Conservation (phyloP, 2,329 filamentous ascomycete genomes). For the Aureobasidium uvarum region DNA sequence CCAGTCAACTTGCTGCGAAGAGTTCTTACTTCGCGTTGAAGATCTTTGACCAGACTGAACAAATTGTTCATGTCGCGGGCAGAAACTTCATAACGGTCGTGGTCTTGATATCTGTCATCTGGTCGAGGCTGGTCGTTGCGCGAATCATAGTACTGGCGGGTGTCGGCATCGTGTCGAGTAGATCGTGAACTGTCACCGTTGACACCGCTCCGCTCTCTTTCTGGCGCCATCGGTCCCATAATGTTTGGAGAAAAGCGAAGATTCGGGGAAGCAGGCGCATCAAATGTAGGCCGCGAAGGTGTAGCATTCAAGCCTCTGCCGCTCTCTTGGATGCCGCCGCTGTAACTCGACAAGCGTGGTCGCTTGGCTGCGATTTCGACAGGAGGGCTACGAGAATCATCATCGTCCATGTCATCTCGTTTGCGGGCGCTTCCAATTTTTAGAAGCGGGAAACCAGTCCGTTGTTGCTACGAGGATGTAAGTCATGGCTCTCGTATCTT, state of each 20-base stretch:
- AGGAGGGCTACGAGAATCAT: constrained; percentile 14
- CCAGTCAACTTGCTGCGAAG: constrained; percentile 21
- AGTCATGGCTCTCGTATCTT: not conserved
- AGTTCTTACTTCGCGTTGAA: constrained; percentile 13
- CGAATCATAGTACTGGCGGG: constrained; percentile 16
- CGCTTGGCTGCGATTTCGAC: constrained; percentile 15
- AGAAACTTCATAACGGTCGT: constrained; percentile 12
- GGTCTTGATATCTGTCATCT: constrained; percentile 13
- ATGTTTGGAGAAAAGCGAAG: not conserved
- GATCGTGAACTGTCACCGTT: constrained; percentile 13
- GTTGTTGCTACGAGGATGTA: constrained; percentile 13
- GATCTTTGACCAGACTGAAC: constrained; percentile 3
- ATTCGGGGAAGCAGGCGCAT: constrained; percentile 5
- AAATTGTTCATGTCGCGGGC: constrained; percentile 11
- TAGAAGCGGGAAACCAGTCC: constrained; percentile 17
- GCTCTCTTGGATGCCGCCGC: not conserved
- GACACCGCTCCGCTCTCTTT: not conserved
- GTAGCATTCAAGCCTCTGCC: constrained; percentile 7
- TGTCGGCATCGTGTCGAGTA: not conserved
- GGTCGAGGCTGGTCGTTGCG: not conserved
- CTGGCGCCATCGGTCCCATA: not conserved
- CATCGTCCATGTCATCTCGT: constrained; percentile 20
- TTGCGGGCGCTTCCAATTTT: constrained; percentile 4
- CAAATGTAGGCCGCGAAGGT: not conserved
- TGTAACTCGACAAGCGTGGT: constrained; percentile 18